Evolutionary conservation across 2,329 filamentous ascomycete genomes (phyloP).

Genomic region (Cordyceps farinosa): DNA sequence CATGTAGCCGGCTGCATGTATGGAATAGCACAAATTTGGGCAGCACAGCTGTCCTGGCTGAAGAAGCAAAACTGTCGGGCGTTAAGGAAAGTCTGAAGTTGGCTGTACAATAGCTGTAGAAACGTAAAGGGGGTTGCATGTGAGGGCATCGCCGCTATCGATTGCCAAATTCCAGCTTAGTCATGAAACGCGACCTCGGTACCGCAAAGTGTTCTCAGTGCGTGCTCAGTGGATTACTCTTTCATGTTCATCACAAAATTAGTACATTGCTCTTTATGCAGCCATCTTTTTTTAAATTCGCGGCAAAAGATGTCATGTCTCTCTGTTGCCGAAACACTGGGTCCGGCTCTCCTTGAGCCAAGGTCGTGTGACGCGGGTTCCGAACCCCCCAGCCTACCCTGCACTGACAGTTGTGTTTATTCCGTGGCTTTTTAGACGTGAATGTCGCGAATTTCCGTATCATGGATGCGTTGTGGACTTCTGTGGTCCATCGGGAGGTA

Average conservation of each 20-base stretch:
- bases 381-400: neutral
- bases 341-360: neutral
- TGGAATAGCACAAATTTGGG: neutral
- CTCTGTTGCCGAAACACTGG: constrained; percentile 1
- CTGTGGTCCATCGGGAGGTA: too few species aligned
- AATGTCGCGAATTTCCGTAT: neutral
- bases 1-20: constrained; percentile 46
- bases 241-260: neutral
- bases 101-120: neutral
- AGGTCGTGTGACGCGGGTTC: neutral
- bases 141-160: constrained; percentile 19
- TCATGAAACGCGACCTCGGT: constrained; percentile 6
- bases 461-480: neutral
- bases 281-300: neutral
- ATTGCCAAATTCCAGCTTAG: constrained; percentile 15
- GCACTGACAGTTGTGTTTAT: neutral
- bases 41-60: constrained; percentile 15
- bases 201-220: neutral
- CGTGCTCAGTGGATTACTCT: neutral
- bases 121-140: constrained; percentile 16
- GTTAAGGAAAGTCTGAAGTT: constrained; percentile 14
- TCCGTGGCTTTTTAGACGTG: neutral
- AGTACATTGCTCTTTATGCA: neutral
- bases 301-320: neutral
- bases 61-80: neutral